Evolutionary conservation across 176 grass and related monocot genomes (phyloP).

Genomic region (Oryza longistaminata): DNA sequence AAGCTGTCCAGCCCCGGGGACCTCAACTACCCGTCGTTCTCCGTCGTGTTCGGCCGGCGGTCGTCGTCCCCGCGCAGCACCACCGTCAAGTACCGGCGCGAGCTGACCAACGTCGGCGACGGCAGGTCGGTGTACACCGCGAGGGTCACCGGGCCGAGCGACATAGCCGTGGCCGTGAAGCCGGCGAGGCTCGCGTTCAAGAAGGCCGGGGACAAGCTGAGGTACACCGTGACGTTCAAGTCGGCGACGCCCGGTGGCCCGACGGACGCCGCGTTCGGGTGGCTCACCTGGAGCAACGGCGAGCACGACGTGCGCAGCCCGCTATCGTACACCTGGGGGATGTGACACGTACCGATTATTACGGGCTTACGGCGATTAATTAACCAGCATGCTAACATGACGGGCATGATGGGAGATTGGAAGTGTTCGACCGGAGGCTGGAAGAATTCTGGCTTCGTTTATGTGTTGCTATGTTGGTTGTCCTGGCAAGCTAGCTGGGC

Average conservation of each 20-base stretch:
- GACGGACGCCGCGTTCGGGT: conserved; percentile 65
- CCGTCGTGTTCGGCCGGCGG: conserved; percentile 61
- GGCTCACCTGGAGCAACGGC: conserved; percentile 69
- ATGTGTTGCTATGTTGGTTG: not conserved
- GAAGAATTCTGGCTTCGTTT: conserved; percentile 13
- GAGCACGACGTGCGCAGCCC: conserved; percentile 71
- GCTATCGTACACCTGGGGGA: conserved; percentile 64
- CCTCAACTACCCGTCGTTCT: conserved; percentile 95
- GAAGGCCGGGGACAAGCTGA: conserved; percentile 53
- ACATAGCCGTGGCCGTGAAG: conserved; percentile 59
- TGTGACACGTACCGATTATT: not conserved
- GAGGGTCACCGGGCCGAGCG: conserved; percentile 47
- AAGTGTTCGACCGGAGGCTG: not conserved
- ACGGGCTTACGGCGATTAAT: not conserved
- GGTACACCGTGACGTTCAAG: conserved; percentile 61
- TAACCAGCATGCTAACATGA: not conserved
- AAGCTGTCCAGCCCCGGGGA: conserved; percentile 71
- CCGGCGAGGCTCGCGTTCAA: conserved; percentile 70
- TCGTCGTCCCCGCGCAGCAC: conserved; percentile 12
- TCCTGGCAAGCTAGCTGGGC: too few relatives aligned
- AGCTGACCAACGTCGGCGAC: conserved; percentile 75
- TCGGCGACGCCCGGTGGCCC: conserved; percentile 45
- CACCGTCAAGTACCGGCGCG: conserved; percentile 63
- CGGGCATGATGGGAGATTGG: not conserved
- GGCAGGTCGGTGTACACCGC: conserved; percentile 47